Percentiles rank a stretch among this genome's conserved stretches.
Evolutionary conservation across 345 rosid species (phyloP).

Genomic region (Dimocarpus longan): DNA sequence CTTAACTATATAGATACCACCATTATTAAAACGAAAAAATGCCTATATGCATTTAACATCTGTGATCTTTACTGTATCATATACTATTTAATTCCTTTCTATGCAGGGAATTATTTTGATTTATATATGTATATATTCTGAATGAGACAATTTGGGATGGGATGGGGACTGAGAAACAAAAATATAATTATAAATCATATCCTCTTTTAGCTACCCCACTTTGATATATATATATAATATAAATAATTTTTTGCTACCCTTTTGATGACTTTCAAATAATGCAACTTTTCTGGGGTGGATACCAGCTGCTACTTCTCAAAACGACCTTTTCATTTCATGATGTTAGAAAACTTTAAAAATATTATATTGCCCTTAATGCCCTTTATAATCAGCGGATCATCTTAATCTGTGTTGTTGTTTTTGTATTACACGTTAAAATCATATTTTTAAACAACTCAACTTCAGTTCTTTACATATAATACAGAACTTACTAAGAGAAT

Average conservation of each 20-base stretch:
- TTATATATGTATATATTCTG: background rate
- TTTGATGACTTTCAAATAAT: background rate
- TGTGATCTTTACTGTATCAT: background rate
- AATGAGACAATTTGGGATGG: constrained; percentile 25
- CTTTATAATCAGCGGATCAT: background rate
- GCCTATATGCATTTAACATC: no score
- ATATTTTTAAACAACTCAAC: no score
- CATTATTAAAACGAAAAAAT: no score
- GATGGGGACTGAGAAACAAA: constrained; percentile 8
- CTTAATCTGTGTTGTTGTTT: background rate
- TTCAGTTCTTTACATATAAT: no score
- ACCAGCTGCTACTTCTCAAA: constrained; percentile 19
- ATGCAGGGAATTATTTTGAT: background rate
- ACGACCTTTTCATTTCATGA: background rate
- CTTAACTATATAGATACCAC: no score
- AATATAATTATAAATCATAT: constrained; percentile 9
- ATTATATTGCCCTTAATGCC: background rate
- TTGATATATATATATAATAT: background rate
- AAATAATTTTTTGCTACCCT: background rate
- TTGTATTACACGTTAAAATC: no score
- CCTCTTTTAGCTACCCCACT: constrained; percentile 14
- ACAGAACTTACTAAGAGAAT: background rate
- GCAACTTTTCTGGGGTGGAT: constrained; percentile 28
- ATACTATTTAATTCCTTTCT: background rate
- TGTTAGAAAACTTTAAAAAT: background rate